phyloP scores from a whole-genome alignment of 2,329 filamentous ascomycete genomes.

The Trichoderma simmonsii region DNA sequence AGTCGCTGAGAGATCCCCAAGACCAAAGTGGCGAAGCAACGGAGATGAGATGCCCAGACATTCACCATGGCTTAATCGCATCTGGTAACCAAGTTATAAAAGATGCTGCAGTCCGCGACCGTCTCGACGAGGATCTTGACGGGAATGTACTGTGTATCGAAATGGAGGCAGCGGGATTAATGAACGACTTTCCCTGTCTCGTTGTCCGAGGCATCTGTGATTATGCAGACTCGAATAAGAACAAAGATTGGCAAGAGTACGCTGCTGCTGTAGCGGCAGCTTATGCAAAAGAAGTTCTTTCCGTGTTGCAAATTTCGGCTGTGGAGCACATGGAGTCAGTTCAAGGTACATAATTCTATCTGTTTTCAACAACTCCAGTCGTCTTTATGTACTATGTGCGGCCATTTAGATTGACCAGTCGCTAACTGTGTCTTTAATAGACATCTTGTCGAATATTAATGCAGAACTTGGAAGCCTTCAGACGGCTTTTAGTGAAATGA shows the following conservation, averaged over 20 bases:
- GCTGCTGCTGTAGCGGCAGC: slow-evolving; percentile 34
- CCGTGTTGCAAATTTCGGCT: neutral
- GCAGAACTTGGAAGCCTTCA: neutral
- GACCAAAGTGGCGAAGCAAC: neutral
- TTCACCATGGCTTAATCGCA: slow-evolving; percentile 28
- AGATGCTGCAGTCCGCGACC: slow-evolving; percentile 18
- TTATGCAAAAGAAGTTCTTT: slow-evolving; percentile 24
- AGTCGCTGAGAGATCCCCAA: neutral
- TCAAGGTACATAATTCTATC: neutral
- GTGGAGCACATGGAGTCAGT: neutral
- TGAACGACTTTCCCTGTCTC: slow-evolving; percentile 26
- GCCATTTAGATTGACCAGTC: neutral
- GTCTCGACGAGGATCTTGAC: neutral
- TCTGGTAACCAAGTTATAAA: slow-evolving; percentile 26
- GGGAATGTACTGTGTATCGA: slow-evolving; percentile 23
- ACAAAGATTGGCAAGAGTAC: slow-evolving; percentile 35
- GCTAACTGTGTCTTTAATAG: neutral
- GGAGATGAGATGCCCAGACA: neutral
- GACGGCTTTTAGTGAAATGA: neutral
- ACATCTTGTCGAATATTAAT: neutral
- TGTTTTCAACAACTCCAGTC: neutral
- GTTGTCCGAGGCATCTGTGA: slow-evolving; percentile 37
- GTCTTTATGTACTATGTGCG: neutral
- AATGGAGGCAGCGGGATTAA: slow-evolving; percentile 27
- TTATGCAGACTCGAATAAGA: slow-evolving; percentile 39